Evolutionary conservation across 2,329 filamentous ascomycete genomes (phyloP).

Genomic region (Fonsecaea monophora): DNA sequence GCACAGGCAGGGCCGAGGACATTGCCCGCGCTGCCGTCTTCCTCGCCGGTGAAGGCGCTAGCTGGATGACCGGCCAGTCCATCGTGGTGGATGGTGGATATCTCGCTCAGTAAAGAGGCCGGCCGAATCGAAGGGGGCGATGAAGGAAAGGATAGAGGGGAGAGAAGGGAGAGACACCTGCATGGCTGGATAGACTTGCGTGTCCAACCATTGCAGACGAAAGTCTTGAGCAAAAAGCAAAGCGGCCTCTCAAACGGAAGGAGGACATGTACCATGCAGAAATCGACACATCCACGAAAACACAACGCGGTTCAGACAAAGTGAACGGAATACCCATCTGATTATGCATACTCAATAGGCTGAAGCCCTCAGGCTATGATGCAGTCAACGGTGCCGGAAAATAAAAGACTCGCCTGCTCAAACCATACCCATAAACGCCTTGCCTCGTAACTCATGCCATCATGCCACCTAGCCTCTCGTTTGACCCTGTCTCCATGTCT

Average conservation of each 20-base stretch:
- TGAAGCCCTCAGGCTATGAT: neutral
- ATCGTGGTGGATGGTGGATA: constrained; percentile 57
- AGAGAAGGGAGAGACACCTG: neutral
- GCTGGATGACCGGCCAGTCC: constrained; percentile 53
- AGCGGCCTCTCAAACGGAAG: neutral
- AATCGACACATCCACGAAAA: too few relatives aligned
- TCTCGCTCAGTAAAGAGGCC: constrained; percentile 31
- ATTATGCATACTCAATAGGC: neutral
- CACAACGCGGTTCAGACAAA: neutral
- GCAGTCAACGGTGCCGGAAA: neutral
- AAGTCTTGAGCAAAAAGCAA: too few relatives aligned
- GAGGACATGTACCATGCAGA: neutral
- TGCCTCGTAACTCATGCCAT: neutral
- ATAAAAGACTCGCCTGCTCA: neutral
- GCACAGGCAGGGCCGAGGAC: constrained; percentile 44
- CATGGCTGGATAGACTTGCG: too few relatives aligned
- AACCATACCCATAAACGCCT: neutral
- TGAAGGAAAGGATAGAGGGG: too few relatives aligned
- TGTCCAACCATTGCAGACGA: too few relatives aligned
- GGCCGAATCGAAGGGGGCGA: neutral
- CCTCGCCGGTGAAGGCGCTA: constrained; percentile 55
- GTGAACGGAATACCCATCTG: neutral
- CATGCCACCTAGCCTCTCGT: neutral
- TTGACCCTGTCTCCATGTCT: neutral
- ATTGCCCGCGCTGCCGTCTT: constrained; percentile 53